A percentile compares a stretch with the other conserved stretches of the same genome.
Conservation (phyloP, 495 filamentous ascomycete genomes). For the Xylaria flabelliformis region DNA sequence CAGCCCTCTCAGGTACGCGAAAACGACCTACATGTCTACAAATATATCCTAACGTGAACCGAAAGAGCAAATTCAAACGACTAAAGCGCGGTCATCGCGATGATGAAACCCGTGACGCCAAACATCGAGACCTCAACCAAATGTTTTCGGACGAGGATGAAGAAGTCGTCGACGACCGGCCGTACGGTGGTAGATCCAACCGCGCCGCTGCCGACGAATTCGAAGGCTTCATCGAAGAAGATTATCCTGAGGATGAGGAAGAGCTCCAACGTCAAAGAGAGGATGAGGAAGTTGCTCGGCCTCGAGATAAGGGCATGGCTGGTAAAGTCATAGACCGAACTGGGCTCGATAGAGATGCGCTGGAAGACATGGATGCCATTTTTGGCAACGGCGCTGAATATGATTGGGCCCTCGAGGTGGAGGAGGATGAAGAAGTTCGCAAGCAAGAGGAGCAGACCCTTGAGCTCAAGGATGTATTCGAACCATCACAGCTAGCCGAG, state of each 20-base stretch:
- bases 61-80: conserved; percentile 88
- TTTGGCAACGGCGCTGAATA: conserved; percentile 97
- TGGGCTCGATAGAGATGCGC: conserved; percentile 85
- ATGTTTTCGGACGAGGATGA: conserved; percentile 98
- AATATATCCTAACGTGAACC: conserved; percentile 35
- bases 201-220: conserved; percentile 79
- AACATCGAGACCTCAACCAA: conserved; percentile 76
- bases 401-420: conserved; percentile 86
- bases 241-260: conserved; percentile 87
- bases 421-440: conserved; percentile 77
- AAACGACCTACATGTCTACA: not conserved
- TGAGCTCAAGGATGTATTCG: conserved; percentile 97
- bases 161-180: conserved; percentile 63
- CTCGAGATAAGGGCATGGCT: conserved; percentile 68
- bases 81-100: conserved; percentile 91
- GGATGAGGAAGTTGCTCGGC: conserved; percentile 83
- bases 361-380: conserved; percentile 93
- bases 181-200: conserved; percentile 57
- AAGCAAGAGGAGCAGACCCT: conserved; percentile 71
- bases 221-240: conserved; percentile 96
- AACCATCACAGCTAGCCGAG: conserved; percentile 91
- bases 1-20: conserved; percentile 63
- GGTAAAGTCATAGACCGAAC: conserved; percentile 68
- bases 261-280: conserved; percentile 77
- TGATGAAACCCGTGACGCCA: conserved; percentile 62